A percentile compares a stretch with the other conserved stretches of the same genome.
Evolutionary conservation across 495 filamentous ascomycete species (phyloP).

Genomic region (Hypoxylon rickii): DNA sequence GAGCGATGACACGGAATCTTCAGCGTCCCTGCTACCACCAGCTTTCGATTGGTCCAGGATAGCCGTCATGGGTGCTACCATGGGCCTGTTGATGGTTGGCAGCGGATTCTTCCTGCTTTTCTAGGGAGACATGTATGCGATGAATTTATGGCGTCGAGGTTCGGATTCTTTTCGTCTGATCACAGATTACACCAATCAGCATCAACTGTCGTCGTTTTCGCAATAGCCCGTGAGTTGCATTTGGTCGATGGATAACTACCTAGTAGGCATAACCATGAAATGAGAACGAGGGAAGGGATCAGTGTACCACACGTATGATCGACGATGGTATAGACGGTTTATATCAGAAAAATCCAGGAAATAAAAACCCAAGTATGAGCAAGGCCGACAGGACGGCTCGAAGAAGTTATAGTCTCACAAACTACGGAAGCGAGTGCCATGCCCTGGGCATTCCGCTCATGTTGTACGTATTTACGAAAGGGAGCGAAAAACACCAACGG

Average conservation of each 20-base stretch:
- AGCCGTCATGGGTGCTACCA: conserved; percentile 41
- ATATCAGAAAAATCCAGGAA: neutral
- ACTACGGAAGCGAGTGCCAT: too few relatives aligned
- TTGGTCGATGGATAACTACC: too few relatives aligned
- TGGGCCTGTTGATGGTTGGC: conserved; percentile 46
- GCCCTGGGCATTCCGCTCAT: too few relatives aligned
- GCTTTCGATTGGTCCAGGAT: conserved; percentile 42
- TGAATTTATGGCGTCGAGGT: too few relatives aligned
- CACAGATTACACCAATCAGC: too few relatives aligned
- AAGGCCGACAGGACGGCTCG: too few relatives aligned
- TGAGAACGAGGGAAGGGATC: conserved; percentile 1
- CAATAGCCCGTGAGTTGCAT: neutral
- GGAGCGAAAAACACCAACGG: too few relatives aligned
- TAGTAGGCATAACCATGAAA: too few relatives aligned
- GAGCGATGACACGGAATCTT: conserved; percentile 32
- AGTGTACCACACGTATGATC: conserved; percentile 1
- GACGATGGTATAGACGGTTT: conserved; percentile 11
- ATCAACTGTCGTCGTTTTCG: neutral
- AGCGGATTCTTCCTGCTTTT: conserved; percentile 47
- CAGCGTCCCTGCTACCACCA: conserved; percentile 37
- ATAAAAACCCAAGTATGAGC: neutral
- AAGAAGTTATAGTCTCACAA: too few relatives aligned
- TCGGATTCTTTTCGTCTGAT: too few relatives aligned
- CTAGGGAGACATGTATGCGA: conserved; percentile 11
- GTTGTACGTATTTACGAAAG: too few relatives aligned